Evolutionary conservation across 768 basidiomycete species (phyloP).

Genomic region (Termitomyces sp.): DNA sequence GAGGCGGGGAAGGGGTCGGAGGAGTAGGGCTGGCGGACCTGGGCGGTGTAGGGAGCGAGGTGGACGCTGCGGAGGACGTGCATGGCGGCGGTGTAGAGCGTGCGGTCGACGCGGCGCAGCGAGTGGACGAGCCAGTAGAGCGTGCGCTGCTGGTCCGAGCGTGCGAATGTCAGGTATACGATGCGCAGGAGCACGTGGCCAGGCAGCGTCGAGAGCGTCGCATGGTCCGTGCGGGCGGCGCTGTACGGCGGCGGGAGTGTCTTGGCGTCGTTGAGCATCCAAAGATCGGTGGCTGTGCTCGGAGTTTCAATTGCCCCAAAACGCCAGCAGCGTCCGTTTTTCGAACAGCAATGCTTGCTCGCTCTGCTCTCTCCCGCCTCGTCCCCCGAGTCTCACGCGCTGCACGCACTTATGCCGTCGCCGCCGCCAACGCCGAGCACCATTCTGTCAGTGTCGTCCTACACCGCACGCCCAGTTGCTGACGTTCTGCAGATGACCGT

Average conservation of each 20-base stretch:
- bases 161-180: no score
- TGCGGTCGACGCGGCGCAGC: constrained; percentile 60
- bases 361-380: constrained; percentile 60
- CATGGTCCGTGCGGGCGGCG: neutral
- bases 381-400: constrained; percentile 52
- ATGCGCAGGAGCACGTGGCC: constrained; percentile 57
- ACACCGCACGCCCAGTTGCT: constrained; percentile 11
- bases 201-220: constrained; percentile 31
- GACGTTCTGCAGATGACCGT: constrained; percentile 94
- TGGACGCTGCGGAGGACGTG: constrained; percentile 75
- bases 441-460: constrained; percentile 30
- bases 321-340: constrained; percentile 17
- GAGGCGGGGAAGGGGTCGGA: constrained; percentile 71
- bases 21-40: constrained; percentile 64
- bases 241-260: neutral
- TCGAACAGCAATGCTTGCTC: constrained; percentile 51
- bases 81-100: constrained; percentile 79
- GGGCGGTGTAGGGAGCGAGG: constrained; percentile 55
- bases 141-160: no score
- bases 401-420: constrained; percentile 62
- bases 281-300: neutral
- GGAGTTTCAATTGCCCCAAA: constrained; percentile 17
- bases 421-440: constrained; percentile 40
- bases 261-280: neutral
- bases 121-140: constrained; percentile 65